phyloP scores from a whole-genome alignment of 108 stramenopile genomes.

The Cyclotella atomus region DNA sequence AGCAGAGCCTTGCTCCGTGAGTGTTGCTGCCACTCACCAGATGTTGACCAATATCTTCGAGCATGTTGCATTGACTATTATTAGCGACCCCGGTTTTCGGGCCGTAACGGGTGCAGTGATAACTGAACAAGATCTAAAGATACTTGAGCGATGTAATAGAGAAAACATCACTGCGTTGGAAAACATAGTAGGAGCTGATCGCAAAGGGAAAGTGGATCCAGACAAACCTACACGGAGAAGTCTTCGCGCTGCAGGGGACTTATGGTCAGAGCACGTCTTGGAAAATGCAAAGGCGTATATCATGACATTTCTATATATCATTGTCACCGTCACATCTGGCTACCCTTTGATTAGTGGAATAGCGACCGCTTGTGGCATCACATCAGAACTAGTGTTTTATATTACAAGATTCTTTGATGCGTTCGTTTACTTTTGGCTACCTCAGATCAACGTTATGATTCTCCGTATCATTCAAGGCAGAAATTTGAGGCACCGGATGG shows the following conservation, averaged over 20 bases:
- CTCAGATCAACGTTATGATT: constrained; percentile 70
- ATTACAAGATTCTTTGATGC: constrained; percentile 65
- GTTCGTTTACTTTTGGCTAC: constrained; percentile 75
- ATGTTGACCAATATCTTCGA: constrained; percentile 70
- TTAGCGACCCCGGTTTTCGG: constrained; percentile 56
- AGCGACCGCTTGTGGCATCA: constrained; percentile 49
- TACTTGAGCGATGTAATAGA: background rate
- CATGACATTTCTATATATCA: constrained; percentile 66
- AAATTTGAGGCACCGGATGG: constrained; percentile 71
- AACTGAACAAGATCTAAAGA: background rate
- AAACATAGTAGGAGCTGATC: background rate
- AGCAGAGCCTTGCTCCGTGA: constrained; percentile 76
- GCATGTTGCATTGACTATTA: constrained; percentile 59
- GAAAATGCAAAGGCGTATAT: constrained; percentile 50
- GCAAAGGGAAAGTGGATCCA: background rate
- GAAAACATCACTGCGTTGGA: background rate
- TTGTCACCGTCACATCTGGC: constrained; percentile 66
- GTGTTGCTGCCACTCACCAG: constrained; percentile 74
- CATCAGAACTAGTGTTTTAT: constrained; percentile 10
- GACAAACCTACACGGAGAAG: background rate
- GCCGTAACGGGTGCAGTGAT: constrained; percentile 50
- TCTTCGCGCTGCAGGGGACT: background rate
- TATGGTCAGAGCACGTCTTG: background rate
- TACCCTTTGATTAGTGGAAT: constrained; percentile 61
- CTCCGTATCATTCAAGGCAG: constrained; percentile 69